Base-by-base conservation (phyloP, 129 eudicot genomes). In the Artemisia argyi region DNA sequence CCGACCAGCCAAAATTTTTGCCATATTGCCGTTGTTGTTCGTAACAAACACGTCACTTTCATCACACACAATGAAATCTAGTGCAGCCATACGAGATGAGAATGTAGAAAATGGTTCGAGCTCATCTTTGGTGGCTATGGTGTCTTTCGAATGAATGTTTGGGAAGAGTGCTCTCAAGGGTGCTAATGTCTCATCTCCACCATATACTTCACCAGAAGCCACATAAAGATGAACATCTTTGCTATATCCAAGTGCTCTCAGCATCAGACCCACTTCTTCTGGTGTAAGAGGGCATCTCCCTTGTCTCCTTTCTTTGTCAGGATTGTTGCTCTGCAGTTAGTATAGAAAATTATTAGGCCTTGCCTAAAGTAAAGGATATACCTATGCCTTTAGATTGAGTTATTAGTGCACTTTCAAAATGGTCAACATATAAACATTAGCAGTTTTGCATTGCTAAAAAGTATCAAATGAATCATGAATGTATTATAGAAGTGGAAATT, bases 261-360 rank as follows among this genome's bases (percentile, higher is more conserved):
- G 83, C 90, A 91, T 85, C 70, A 91, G 79, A 68, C 96, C 97
- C 39, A 88, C 93, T 88, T 91, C 97, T 78, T 91, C 97, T 1
- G 97, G 97, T 48, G 97, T 88, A 51, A 91, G 88, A 19, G 97
- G 97, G 78, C 97, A 91, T 57, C 86, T 86, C 56, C 97, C 97
- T 77, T 88, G 95, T 73, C 97, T 87, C 76, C 97, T 88, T 66
- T 80, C 93, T 74, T 83, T 86, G 32, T 91, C 95, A 52, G 97
- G 95, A 80, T 91, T 85, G 81, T 79, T 78, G 48, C 30, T 81
- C 97, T 91, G 88, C 63, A 65, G 78, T 58, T 35, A 59, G 69
- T 73, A 60, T 58, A 52, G 64, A 28, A 49, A 52, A 73, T 32
- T 50, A 57, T 72, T 61, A 62, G 22, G 35, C 47, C 42, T 75